Conservation (phyloP, 2,329 filamentous ascomycete genomes). For the Exophiala alcalophila region DNA sequence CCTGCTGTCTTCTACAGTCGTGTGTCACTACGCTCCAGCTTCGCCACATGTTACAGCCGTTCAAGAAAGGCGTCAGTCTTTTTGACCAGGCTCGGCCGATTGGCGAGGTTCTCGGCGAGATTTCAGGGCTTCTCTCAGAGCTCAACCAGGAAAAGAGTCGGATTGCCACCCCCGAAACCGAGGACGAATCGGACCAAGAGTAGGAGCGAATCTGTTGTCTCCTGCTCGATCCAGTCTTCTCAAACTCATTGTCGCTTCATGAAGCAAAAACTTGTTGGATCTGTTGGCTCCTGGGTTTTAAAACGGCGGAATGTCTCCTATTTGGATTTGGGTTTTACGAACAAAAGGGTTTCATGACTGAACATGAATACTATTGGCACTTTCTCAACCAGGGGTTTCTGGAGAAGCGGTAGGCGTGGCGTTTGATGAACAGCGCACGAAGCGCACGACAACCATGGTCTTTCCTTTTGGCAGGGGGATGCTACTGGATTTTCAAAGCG, state of each 20-base stretch:
- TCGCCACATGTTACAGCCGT: slow-evolving; percentile 73
- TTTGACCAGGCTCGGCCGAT: slow-evolving; percentile 77
- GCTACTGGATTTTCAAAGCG: slow-evolving; percentile 3
- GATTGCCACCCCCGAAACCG: slow-evolving; percentile 16
- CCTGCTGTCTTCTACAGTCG: slow-evolving; percentile 60
- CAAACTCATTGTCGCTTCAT: no score
- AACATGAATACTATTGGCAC: slow-evolving; percentile 6
- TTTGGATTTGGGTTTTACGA: slow-evolving; percentile 6
- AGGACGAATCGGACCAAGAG: slow-evolving; percentile 15
- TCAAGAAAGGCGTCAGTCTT: slow-evolving; percentile 59
- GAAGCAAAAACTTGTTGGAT: not conserved
- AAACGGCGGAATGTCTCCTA: slow-evolving; percentile 5
- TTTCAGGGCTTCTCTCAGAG: slow-evolving; percentile 16
- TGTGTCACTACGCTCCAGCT: slow-evolving; percentile 76
- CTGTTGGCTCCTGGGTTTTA: not conserved
- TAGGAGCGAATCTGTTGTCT: no score
- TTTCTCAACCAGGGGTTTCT: not conserved
- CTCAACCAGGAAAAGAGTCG: slow-evolving; percentile 5
- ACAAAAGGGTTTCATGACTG: slow-evolving; percentile 4
- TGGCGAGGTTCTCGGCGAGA: slow-evolving; percentile 57
- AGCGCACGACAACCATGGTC: no score
- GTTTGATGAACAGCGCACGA: slow-evolving; percentile 1
- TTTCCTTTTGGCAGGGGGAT: slow-evolving; percentile 1
- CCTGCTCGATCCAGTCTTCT: no score
- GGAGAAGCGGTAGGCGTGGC: no score